Conservation (phyloP, 1,284 basidiomycete species). For the Clitocybe nebularis region DNA sequence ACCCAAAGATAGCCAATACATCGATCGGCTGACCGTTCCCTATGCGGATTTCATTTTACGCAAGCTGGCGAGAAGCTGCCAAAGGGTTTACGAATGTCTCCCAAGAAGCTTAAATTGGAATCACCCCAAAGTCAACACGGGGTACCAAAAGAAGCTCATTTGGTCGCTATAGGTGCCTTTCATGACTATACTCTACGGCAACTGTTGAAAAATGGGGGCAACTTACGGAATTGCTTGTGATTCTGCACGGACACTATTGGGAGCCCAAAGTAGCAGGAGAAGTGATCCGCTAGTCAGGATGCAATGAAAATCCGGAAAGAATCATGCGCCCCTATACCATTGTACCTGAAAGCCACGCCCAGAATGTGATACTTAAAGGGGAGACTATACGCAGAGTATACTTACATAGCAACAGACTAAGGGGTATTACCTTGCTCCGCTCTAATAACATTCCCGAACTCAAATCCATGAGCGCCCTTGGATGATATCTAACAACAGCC, state of each 20-base stretch:
- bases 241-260: slow-evolving; percentile 24
- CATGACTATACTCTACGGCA: no score
- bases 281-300: slow-evolving; percentile 16
- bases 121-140: slow-evolving; percentile 24
- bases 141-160: slow-evolving; percentile 32
- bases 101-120: slow-evolving; percentile 8
- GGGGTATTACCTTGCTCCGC: no score
- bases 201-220: no score
- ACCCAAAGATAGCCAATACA: slow-evolving; percentile 21
- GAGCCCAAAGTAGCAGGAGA: slow-evolving; percentile 23
- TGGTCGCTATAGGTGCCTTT: slow-evolving; percentile 27
- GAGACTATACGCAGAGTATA: no score
- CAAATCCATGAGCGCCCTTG: no score
- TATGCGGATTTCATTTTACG: slow-evolving; percentile 19
- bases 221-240: slow-evolving; percentile 15
- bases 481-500: no score
- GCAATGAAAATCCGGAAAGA: slow-evolving; percentile 28
- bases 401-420: no score
- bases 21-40: slow-evolving; percentile 29
- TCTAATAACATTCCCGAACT: no score
- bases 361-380: slow-evolving; percentile 20
- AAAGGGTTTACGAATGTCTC: no score
- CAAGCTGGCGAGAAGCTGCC: slow-evolving; percentile 11
- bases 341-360: slow-evolving; percentile 19
- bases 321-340: no score